Evolutionary conservation across 2,329 filamentous ascomycete genomes (phyloP).

Genomic region (Epichloe coenophiala): DNA sequence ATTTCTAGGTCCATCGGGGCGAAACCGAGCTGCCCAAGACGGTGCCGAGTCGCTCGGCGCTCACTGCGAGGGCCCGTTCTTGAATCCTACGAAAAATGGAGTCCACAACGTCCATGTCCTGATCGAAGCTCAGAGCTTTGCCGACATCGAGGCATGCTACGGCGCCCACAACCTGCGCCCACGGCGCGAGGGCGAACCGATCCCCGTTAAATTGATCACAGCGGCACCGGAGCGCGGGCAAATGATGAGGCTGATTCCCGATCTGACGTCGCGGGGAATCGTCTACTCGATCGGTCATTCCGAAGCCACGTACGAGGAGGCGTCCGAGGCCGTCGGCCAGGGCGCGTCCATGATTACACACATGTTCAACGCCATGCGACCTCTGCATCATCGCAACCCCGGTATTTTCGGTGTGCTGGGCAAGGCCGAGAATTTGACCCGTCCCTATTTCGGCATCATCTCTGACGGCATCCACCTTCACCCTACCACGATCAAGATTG

Average conservation of each 20-base stretch:
- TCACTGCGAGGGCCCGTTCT: slow-evolving; percentile 83
- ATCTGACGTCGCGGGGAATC: slow-evolving; percentile 52
- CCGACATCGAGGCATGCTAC: slow-evolving; percentile 59
- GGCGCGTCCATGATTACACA: slow-evolving; percentile 87
- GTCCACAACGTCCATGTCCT: slow-evolving; percentile 69
- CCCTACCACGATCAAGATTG: slow-evolving; percentile 77
- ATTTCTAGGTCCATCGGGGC: slow-evolving; percentile 60
- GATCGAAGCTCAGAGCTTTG: slow-evolving; percentile 45
- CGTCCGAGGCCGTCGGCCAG: slow-evolving; percentile 52
- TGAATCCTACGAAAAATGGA: slow-evolving; percentile 71
- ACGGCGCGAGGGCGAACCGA: slow-evolving; percentile 19
- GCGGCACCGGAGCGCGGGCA: slow-evolving; percentile 68
- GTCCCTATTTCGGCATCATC: slow-evolving; percentile 81
- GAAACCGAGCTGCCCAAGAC: slow-evolving; percentile 42
- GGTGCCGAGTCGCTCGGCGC: slow-evolving; percentile 82
- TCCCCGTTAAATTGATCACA: slow-evolving; percentile 65
- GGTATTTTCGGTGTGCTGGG: slow-evolving; percentile 81
- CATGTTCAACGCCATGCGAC: slow-evolving; percentile 87
- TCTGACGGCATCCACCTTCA: slow-evolving; percentile 85
- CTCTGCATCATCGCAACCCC: slow-evolving; percentile 80
- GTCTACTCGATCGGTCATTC: slow-evolving; percentile 75
- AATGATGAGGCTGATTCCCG: slow-evolving; percentile 55
- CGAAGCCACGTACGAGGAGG: slow-evolving; percentile 75
- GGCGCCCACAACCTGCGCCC: slow-evolving; percentile 52
- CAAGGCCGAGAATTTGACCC: slow-evolving; percentile 39